Percentiles rank a stretch among this genome's conserved stretches.
Conservation (phyloP, 2,329 filamentous ascomycete genomes). For the Xylaria digitata region DNA sequence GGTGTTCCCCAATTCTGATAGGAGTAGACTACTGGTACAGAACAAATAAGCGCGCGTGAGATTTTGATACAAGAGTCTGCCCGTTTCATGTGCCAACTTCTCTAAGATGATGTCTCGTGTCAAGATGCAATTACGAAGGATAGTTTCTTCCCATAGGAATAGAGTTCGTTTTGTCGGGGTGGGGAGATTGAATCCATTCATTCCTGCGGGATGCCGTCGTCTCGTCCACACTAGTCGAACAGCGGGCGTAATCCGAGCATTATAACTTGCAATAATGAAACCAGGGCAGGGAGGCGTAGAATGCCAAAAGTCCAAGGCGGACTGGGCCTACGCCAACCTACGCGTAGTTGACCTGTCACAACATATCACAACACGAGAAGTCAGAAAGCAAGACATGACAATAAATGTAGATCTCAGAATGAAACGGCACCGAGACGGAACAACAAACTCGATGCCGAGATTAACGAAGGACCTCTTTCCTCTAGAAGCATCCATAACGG, state of each 20-base stretch:
- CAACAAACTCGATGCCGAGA: conserved; percentile 50
- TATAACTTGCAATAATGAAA: too few relatives aligned
- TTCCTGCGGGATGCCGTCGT: too few relatives aligned
- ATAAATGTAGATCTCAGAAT: conserved; percentile 53
- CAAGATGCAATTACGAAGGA: not conserved
- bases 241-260: too few relatives aligned
- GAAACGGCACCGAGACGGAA: conserved; percentile 52
- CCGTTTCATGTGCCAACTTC: conserved; percentile 11
- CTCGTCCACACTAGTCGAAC: too few relatives aligned
- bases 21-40: not conserved
- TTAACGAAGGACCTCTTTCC: conserved; percentile 54
- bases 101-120: not conserved
- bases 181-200: not conserved
- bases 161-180: not conserved
- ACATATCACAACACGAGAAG: not conserved
- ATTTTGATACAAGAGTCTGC: not conserved
- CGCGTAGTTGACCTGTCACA: too few relatives aligned
- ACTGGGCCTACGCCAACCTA: too few relatives aligned
- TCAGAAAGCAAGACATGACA: not conserved
- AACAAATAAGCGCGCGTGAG: not conserved
- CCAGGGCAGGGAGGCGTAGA: too few relatives aligned
- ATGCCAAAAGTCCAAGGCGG: too few relatives aligned
- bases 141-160: not conserved
- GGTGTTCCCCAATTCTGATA: not conserved
- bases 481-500: conserved; percentile 48